Base-by-base conservation (phyloP, 441 rosid species). In the Populus trichocarpa region DNA sequence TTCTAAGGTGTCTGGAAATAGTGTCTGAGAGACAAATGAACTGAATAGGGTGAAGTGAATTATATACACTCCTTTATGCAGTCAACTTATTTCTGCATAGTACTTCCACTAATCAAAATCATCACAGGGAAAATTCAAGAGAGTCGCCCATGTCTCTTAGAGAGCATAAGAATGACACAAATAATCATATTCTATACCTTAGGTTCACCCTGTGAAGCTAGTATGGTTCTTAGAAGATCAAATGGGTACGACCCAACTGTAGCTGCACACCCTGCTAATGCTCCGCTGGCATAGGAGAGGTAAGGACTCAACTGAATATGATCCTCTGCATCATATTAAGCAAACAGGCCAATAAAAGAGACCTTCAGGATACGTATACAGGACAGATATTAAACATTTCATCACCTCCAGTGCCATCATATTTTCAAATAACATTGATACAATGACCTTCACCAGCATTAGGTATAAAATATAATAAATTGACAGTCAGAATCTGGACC, bases 191-290 rank as follows among this genome's bases (percentile, higher is more conserved):
- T 23, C 4, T 64, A 38, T 84, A 96, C 99, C 99, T 91, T 96
- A 70, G 99, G 99, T 84, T 96, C 97, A 63, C 99, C 98, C 70
- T 96, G 98, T 32, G 98, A 96, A 75, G 98, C 97, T 83, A 96
- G 83, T 78, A 96, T 87, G 22, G 99, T 96, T 81, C 99, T 83
- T 4, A 96, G 78, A 81, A 96, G 97, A 89, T 94, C 99, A 82
- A 96, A 96, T 23, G 98, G 99, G 86, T 94, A 94, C 32, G 99
- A 91, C 71, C 99, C 99, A 84, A 96, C 69, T 11, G 98, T 96
- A 80, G 99, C 98, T 57, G 94, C 93, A 87, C 96, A 96, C 73
- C 97, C 99, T 71, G 98, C 98, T 82, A 94, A 79, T 38, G 95
- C 97, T 78, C 99, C 99, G 73, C 98, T 96, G 69, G 91, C 64